Evolutionary conservation across 2,329 filamentous ascomycete genomes (phyloP).

Genomic region (Trichophyton equinum): DNA sequence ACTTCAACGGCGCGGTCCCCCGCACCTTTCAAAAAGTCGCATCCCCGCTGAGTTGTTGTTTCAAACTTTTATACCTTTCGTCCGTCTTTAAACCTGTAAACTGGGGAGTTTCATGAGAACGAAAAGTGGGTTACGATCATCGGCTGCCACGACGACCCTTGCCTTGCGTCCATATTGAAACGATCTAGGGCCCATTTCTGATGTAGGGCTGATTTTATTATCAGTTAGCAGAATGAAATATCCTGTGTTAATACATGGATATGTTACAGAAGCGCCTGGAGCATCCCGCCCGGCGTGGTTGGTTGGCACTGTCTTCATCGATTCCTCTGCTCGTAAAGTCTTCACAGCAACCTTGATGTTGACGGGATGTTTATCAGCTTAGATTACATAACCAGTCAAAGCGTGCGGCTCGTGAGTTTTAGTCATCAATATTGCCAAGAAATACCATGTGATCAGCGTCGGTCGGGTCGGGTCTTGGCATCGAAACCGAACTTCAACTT

Average conservation of each 20-base stretch:
- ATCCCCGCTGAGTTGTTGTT: conserved; percentile 8
- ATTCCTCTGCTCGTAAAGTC: too few species aligned
- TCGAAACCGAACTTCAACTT: not conserved
- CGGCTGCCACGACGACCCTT: conserved; percentile 3
- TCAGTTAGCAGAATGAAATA: not conserved
- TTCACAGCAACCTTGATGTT: too few species aligned
- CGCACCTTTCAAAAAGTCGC: conserved; percentile 7
- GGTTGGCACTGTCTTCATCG: too few species aligned
- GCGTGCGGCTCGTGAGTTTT: not conserved
- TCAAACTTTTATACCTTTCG: conserved; percentile 8
- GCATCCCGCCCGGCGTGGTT: too few species aligned
- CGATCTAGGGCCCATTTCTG: not conserved
- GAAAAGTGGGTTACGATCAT: conserved; percentile 5
- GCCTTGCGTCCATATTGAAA: conserved; percentile 5
- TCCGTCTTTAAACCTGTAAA: conserved; percentile 9
- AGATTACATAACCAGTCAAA: too few species aligned
- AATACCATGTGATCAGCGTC: not conserved
- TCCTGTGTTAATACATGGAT: too few species aligned
- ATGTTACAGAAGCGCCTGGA: too few species aligned
- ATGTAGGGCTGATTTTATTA: not conserved
- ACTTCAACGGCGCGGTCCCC: conserved; percentile 8
- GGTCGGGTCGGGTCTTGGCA: not conserved
- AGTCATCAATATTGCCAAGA: not conserved
- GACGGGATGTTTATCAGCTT: too few species aligned
- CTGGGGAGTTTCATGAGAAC: conserved; percentile 9